Evolutionary conservation across 179 eudicot species (phyloP), one percentile per base, ranked within the genome.

Genomic region (Kewa caespitosa): DNA sequence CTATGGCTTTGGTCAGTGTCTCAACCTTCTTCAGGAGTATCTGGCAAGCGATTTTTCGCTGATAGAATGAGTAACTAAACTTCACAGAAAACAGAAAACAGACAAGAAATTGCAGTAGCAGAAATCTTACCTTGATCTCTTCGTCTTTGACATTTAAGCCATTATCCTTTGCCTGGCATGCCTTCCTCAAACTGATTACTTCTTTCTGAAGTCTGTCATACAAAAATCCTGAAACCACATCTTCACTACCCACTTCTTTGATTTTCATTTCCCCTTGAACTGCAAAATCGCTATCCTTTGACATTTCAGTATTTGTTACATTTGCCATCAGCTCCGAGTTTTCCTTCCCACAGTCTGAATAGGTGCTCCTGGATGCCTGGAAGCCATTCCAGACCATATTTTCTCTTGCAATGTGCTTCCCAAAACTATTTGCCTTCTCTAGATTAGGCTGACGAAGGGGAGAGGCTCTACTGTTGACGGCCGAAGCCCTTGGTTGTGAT

Each of bases 131-230:
- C 98, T 88, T 91, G 76, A 88, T 87, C 84, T 96, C 96, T 76
- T 90, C 97, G 59, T 90, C 96, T 85, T 90, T 96, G 67, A 80
- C 82, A 59, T 72, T 75, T 81, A 91, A 76, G 72, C 46, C 77
- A 63, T 54, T 74, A 23, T 88, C 94, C 84, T 91, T 93, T 62
- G 74, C 82, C 71, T 86, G 92, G 75, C 91, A 93, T 48, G 41
- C 72, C 85, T 87, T 96, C 85, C 97, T 85, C 68, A 89, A 81
- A 72, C 76, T 67, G 62, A 90, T 86, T 43, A 96, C 92, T 78
- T 96, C 98, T 75, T 89, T 96, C 82, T 96, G 99, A 71, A 96
- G 90, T 84, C 83, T 87, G 79, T 93, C 98, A 69, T 96, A 96
- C 83, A 96, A 72, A 80, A 89, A 84, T 43, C 98, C 99, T 6